Base-by-base conservation (phyloP, 2,329 filamentous ascomycete genomes). In the Penicillium expansum region DNA sequence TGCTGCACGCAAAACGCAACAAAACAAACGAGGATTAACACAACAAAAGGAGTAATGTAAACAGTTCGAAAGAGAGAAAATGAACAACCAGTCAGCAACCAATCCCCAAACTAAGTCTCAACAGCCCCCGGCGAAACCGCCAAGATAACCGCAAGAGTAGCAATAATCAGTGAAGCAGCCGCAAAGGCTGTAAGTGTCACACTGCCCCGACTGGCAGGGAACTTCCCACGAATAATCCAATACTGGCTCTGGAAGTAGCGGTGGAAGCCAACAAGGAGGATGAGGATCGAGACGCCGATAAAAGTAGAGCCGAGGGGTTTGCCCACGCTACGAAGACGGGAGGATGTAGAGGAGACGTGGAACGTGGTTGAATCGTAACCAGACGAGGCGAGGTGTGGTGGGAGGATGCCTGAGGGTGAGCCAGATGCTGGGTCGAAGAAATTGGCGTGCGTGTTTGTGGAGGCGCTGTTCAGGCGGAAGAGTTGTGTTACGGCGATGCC, bases 171-270 rank as follows among this genome's bases (percentile, higher is more conserved):
- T 10, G 77, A 78, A 11, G 76, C 80, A 2, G 84, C 79, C 45
- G 86, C 76, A 44, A 79, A 74, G 8, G 80, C 79, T 10, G 86
- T 80, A n/a, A 87, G 57, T 27, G 85, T 74, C 38, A 88, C 79
- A 63, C 84, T 86, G 5, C 84, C 84, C 54, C 85, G 77, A 56
- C 82, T 84, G 4, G 85, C 85, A 0, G 85, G 85, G 55, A 88
- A 88, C 67, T 87, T 87, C 51, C 85, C 85, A 4, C 84, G 73
- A 24, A 87, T 83, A 54, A 88, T 84, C 77, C 86, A 88, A 67
- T 87, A 83, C 72, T 88, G 85, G 41, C 82, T 81, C 66, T 87
- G 85, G 64, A 87, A 87, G 65, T 86, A 88, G 42, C 85, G 78
- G 67, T 87, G 85, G 63, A 87, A 86, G 3, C 85, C 85, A 30